Evolutionary conservation across 768 basidiomycete species (phyloP).

Genomic region (Pisolithus microcarpus): DNA sequence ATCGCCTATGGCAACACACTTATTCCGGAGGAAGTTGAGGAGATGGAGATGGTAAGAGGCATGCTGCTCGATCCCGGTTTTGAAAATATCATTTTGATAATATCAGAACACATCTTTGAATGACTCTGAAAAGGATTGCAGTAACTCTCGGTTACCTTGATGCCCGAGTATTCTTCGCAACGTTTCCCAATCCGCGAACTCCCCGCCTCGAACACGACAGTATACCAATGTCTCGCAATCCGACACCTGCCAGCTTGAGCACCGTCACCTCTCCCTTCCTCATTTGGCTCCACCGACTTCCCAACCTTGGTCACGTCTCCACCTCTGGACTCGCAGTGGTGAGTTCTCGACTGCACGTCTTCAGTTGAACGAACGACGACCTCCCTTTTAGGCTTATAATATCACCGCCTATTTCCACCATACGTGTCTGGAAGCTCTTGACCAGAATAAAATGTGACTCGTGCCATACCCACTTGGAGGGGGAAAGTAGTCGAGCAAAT

Average conservation of each 20-base stretch:
- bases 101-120: too few species aligned
- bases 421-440: constrained; percentile 73
- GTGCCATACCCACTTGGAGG: constrained; percentile 48
- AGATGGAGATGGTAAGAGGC: too few species aligned
- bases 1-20: too few species aligned
- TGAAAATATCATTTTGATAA: too few species aligned
- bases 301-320: constrained; percentile 61
- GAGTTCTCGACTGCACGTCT: constrained; percentile 65
- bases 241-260: too few species aligned
- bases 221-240: too few species aligned
- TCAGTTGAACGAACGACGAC: constrained; percentile 72
- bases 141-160: too few species aligned
- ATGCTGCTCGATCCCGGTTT: too few species aligned
- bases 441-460: constrained; percentile 69
- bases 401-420: constrained; percentile 33
- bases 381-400: constrained; percentile 46
- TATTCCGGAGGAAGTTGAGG: too few species aligned
- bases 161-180: background rate
- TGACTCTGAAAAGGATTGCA: too few species aligned
- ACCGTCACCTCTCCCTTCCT: constrained; percentile 6
- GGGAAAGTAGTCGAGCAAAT: constrained; percentile 36
- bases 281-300: constrained; percentile 36
- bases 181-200: too few species aligned
- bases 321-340: constrained; percentile 35
- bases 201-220: too few species aligned